phyloP scores from a whole-genome alignment of 257 asterid species.

The Nicotiana knightiana region DNA sequence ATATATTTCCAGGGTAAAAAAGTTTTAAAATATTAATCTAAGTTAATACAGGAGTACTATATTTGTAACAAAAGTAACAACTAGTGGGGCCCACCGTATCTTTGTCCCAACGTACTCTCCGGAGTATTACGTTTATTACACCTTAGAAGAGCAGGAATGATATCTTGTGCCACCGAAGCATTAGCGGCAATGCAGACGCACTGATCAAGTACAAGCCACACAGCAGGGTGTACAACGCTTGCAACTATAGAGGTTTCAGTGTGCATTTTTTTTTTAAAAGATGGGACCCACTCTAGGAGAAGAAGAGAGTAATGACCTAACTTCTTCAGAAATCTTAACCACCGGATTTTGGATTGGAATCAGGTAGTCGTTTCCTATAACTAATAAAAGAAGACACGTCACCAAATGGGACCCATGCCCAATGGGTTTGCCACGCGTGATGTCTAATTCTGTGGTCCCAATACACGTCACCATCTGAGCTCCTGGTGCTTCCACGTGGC shows the following conservation, averaged over 20 bases:
- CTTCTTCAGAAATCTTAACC: slow-evolving; percentile 35
- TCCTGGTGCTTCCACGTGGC: slow-evolving; percentile 5
- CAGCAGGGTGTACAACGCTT: background rate
- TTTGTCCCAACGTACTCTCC: slow-evolving; percentile 17
- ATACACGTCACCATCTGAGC: background rate
- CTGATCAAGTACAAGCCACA: background rate
- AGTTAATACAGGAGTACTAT: background rate
- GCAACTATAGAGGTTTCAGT: background rate
- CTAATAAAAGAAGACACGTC: background rate
- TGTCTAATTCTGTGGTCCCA: background rate
- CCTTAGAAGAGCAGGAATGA: background rate
- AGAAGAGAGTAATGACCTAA: background rate
- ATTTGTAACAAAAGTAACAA: background rate
- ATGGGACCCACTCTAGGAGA: background rate
- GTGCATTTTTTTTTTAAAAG: background rate
- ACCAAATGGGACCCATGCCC: background rate
- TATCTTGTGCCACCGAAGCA: background rate
- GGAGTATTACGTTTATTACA: background rate
- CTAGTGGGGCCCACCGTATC: slow-evolving; percentile 8
- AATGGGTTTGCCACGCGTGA: background rate
- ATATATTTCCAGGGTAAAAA: background rate
- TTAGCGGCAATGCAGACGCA: background rate
- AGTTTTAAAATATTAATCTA: background rate
- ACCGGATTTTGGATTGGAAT: slow-evolving; percentile 27
- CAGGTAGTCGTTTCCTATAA: slow-evolving; percentile 18